Evolutionary conservation across 306 rosid genomes (phyloP).

Genomic region (Rosa rugosa): DNA sequence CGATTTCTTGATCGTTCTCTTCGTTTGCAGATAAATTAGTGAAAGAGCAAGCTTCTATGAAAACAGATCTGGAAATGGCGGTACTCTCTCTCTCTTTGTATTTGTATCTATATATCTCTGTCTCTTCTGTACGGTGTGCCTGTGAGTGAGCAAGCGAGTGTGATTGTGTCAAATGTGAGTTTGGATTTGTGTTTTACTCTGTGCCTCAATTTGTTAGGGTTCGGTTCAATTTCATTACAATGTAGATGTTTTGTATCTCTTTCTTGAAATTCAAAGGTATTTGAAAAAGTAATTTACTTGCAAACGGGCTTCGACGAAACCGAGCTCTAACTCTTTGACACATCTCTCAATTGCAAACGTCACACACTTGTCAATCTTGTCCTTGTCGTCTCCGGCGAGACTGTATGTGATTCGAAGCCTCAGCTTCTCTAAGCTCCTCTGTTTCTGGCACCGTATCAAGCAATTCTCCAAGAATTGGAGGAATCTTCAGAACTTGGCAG

Average conservation of each 20-base stretch:
- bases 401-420: too few relatives aligned
- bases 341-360: background rate
- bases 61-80: too few relatives aligned
- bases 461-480: background rate
- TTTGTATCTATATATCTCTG: too few relatives aligned
- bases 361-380: background rate
- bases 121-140: background rate
- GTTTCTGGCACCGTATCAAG: background rate
- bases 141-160: background rate
- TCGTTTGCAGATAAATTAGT: too few relatives aligned
- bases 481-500: background rate
- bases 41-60: too few relatives aligned
- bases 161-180: background rate
- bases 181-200: background rate
- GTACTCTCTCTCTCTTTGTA: too few relatives aligned
- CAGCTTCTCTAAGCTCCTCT: background rate
- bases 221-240: background rate
- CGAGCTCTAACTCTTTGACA: background rate
- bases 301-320: background rate
- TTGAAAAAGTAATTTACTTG: background rate
- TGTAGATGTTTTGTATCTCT: constrained; percentile 12
- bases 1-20: too few relatives aligned
- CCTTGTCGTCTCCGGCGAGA: background rate
- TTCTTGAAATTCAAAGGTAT: constrained; percentile 5
- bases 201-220: background rate